Evolutionary conservation across 2,329 filamentous ascomycete genomes (phyloP), one percentile per base, ranked within the genome.

Genomic region (Chrysoporthe deuterocubensis): DNA sequence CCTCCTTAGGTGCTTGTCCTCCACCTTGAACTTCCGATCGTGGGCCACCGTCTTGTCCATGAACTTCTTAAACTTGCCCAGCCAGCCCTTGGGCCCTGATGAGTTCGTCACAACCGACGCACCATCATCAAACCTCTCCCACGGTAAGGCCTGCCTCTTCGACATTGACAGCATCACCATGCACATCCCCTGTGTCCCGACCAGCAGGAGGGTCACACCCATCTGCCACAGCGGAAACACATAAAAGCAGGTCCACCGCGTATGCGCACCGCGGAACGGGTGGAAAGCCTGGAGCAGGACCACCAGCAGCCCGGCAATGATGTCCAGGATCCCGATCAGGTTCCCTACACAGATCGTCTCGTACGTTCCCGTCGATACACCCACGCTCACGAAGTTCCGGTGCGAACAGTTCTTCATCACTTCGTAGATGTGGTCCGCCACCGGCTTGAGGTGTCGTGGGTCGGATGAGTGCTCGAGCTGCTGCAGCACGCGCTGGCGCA

Each of bases 341-440:
- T 81, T 83, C 1, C 81, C 81, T 42, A 82, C 78, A 74, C 82
- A 84, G 13, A 84, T 71, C 1, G 82, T 84, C 74, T 84, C 82
- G 64, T 82, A 81, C 2, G 82, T 84, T 48, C 82, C 82, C 72
- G 84, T 86, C 72, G 80, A 84, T 44, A 86, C 81, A 68, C 84
- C 85, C 7, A 88, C 78, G 50, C 84, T 82, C 58, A 86, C 77
- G 71, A 88, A 83, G 73, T 83, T 81, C 65, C 83, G 78, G 72
- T 83, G 78, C 26, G 82, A 84, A 76, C 82, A 84, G 73, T 81
- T 82, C 67, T 78, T 79, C 21, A 84, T 77, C 42, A 84, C 78
- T 43, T 78, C 74, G 71, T 83, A 82, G 48, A 81, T 79, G 73
- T 84, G 82, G 67, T 83, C 81, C 42, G 81, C 82, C 6, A 84